A percentile compares a stretch with the other conserved stretches of the same genome.
Conservation (phyloP, 345 rosid genomes). For the Reutealis trisperma region DNA sequence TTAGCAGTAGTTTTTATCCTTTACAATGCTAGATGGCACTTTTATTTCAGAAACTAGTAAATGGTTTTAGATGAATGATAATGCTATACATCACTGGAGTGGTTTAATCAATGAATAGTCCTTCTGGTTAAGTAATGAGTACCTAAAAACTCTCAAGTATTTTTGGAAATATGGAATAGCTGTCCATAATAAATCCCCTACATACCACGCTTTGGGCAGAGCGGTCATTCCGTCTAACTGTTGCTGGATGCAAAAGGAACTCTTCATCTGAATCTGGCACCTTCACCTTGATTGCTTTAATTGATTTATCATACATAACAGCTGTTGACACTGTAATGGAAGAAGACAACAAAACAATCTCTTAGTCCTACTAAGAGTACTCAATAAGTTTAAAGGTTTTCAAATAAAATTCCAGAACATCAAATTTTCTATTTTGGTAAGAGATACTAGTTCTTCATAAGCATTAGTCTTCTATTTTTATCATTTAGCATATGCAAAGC, state of each 20-base stretch:
- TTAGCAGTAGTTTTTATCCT: background rate
- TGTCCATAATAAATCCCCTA: conserved; percentile 7
- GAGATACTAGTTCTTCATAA: background rate
- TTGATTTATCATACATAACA: conserved; percentile 70
- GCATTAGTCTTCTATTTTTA: background rate
- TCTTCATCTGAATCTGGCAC: conserved; percentile 91
- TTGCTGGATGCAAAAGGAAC: conserved; percentile 91
- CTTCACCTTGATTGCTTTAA: conserved; percentile 82
- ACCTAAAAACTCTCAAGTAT: background rate
- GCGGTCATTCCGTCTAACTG: conserved; percentile 86
- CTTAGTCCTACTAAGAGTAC: background rate
- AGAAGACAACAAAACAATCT: conserved; percentile 1
- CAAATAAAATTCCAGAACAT: background rate
- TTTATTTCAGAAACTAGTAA: background rate
- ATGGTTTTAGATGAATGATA: background rate
- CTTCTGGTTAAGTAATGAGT: background rate
- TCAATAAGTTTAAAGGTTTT: background rate
- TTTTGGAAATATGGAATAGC: background rate
- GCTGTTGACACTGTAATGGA: conserved; percentile 75
- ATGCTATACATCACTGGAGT: background rate
- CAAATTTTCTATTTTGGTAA: background rate
- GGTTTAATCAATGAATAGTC: background rate
- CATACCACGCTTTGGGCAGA: conserved; percentile 95
- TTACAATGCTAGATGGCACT: background rate
- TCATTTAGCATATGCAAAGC: background rate